phyloP scores from a whole-genome alignment of 169 alveolate species.

The Perkinsus olseni region DNA sequence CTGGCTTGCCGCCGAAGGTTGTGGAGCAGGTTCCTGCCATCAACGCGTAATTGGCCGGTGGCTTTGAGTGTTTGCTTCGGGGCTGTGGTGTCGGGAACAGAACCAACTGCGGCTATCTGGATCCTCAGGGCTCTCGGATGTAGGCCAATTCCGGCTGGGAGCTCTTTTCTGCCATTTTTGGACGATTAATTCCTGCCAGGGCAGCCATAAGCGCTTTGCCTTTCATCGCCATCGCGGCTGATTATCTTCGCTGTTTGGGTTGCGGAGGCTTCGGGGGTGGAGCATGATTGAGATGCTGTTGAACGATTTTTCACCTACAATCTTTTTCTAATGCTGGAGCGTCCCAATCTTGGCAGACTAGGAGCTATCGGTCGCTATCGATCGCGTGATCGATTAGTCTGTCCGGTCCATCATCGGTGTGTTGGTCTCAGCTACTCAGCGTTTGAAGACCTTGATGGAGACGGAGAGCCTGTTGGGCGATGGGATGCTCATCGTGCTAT shows the following conservation, averaged over 20 bases:
- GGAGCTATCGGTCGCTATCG: too few species aligned
- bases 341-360: too few species aligned
- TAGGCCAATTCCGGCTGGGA: not conserved
- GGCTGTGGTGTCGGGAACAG: not conserved
- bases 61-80: not conserved
- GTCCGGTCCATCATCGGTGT: not conserved
- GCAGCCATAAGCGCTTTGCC: too few species aligned
- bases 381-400: too few species aligned
- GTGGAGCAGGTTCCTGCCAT: not conserved
- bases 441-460: not conserved
- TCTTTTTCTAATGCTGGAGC: too few species aligned
- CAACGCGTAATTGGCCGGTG: not conserved
- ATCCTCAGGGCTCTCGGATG: not conserved
- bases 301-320: too few species aligned
- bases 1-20: not conserved
- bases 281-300: too few species aligned
- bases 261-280: too few species aligned
- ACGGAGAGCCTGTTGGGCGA: not conserved
- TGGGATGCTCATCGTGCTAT: not conserved
- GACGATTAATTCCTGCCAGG: too few species aligned
- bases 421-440: not conserved
- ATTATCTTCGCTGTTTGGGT: too few species aligned
- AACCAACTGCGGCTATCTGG: not conserved
- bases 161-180: too few species aligned
- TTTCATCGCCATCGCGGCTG: too few species aligned